Conservation (phyloP, 2,329 filamentous ascomycete species). For the Chlorencoelia australis region DNA sequence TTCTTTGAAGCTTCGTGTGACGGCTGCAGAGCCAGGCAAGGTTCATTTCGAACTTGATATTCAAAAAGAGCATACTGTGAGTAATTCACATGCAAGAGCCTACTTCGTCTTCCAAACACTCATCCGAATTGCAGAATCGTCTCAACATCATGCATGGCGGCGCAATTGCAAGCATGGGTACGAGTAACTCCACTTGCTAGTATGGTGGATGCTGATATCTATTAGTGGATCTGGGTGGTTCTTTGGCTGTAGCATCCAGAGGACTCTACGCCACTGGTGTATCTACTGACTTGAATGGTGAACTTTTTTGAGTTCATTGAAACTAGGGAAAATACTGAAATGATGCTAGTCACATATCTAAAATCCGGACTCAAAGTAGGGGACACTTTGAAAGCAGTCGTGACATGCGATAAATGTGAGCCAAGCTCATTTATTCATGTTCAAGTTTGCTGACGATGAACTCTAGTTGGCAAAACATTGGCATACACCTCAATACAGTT, state of each 20-base stretch:
- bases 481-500: slow-evolving; percentile 53
- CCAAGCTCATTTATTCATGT: slow-evolving; percentile 1
- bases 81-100: slow-evolving; percentile 15
- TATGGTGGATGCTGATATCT: slow-evolving; percentile 5
- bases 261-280: slow-evolving; percentile 54
- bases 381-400: slow-evolving; percentile 44
- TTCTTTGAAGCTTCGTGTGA: slow-evolving; percentile 50
- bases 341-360: slow-evolving; percentile 58
- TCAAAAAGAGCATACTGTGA: slow-evolving; percentile 62
- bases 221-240: slow-evolving; percentile 52
- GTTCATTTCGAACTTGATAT: slow-evolving; percentile 73
- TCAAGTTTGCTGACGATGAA: background rate
- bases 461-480: slow-evolving; percentile 52
- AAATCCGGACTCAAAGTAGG: slow-evolving; percentile 47
- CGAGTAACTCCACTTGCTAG: no score
- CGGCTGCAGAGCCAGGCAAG: slow-evolving; percentile 51
- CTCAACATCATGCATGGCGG: slow-evolving; percentile 69
- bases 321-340: no score
- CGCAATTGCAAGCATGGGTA: slow-evolving; percentile 60
- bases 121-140: slow-evolving; percentile 47
- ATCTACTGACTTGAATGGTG: slow-evolving; percentile 55
- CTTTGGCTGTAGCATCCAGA: slow-evolving; percentile 54
- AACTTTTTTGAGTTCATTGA: no score
- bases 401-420: slow-evolving; percentile 51
- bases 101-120: background rate